These are phyloP conservation scores for Gnomoniopsis smithogilvyi DNA, from an alignment of 2,329 filamentous ascomycete species.

Conservation along the genomic window DNA sequence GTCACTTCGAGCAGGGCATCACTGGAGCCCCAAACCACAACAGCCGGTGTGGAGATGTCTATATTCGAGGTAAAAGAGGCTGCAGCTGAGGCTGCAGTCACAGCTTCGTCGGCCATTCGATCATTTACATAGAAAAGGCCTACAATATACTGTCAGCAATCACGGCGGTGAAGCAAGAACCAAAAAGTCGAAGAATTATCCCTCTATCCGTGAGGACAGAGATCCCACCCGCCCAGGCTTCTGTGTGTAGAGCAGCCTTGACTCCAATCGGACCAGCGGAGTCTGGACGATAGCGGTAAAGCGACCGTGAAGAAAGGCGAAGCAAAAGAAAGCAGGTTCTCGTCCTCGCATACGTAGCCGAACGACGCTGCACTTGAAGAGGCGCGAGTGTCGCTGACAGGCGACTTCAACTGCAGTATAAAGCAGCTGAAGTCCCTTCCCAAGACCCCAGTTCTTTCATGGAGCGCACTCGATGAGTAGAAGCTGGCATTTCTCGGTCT, in stretches of 20 bases:
- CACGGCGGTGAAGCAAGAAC: not conserved
- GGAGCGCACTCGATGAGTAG: conserved; percentile 1
- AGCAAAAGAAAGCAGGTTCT: not conserved
- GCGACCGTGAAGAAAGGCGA: not conserved
- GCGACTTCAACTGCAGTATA: not conserved
- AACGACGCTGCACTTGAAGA: not conserved
- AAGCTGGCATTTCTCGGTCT: conserved; percentile 15
- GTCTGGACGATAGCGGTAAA: not conserved
- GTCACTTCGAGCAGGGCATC: conserved; percentile 1
- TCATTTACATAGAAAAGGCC: not conserved
- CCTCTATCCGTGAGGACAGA: not conserved
- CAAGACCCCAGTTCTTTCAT: conserved; percentile 14
- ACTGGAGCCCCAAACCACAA: not conserved
- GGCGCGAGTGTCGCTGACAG: conserved; percentile 11
- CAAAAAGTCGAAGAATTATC: not conserved
- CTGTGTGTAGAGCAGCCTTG: conserved; percentile 15
- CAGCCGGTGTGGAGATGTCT: conserved; percentile 3
- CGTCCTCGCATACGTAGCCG: conserved; percentile 12
- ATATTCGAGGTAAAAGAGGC: not conserved
- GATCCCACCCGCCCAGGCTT: conserved; percentile 16
- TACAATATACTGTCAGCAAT: not conserved
- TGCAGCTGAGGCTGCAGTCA: not conserved
- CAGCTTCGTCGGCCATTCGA: conserved; percentile 5
- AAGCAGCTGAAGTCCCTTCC: conserved; percentile 6
- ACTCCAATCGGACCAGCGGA: not conserved